phyloP scores from a whole-genome alignment of 768 basidiomycete species.

The Boletus rufocinnamomeus region DNA sequence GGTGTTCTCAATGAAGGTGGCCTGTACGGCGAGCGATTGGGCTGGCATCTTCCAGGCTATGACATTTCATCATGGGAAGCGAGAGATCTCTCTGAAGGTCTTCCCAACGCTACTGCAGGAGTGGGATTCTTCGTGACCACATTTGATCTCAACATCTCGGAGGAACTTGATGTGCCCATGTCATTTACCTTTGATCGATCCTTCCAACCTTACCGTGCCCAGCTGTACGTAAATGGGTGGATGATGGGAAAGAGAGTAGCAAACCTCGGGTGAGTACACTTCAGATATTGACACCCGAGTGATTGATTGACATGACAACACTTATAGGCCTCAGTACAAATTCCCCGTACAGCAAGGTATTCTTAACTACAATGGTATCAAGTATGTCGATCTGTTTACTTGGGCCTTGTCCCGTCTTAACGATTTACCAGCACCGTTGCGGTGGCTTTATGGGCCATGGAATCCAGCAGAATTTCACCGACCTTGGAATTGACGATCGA shows the following conservation, averaged over 20 bases:
- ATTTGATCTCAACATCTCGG: slow-evolving; percentile 61
- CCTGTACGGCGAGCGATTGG: slow-evolving; percentile 65
- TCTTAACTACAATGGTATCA: slow-evolving; percentile 66
- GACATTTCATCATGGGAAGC: slow-evolving; percentile 59
- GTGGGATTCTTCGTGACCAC: slow-evolving; percentile 83
- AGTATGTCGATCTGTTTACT: slow-evolving; percentile 42
- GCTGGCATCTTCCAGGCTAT: slow-evolving; percentile 78
- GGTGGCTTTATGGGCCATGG: slow-evolving; percentile 72
- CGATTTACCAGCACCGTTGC: slow-evolving; percentile 48
- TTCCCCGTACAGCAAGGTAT: slow-evolving; percentile 88
- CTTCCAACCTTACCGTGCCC: slow-evolving; percentile 67
- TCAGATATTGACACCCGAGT: background rate
- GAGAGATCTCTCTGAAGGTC: slow-evolving; percentile 57
- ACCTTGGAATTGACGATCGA: slow-evolving; percentile 57
- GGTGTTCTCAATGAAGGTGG: slow-evolving; percentile 76
- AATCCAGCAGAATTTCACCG: slow-evolving; percentile 48
- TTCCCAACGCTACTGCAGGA: slow-evolving; percentile 60
- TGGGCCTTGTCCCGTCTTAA: slow-evolving; percentile 2
- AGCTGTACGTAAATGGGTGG: slow-evolving; percentile 86
- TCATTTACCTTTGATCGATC: slow-evolving; percentile 71
- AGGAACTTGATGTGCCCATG: slow-evolving; percentile 63
- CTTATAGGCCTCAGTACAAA: slow-evolving; percentile 65
- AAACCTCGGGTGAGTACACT: slow-evolving; percentile 58
- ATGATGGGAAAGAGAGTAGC: slow-evolving; percentile 82
- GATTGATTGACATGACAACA: slow-evolving; percentile 6